phyloP scores from a whole-genome alignment of 1,284 basidiomycete species.

The Cerioporus squamosus region DNA sequence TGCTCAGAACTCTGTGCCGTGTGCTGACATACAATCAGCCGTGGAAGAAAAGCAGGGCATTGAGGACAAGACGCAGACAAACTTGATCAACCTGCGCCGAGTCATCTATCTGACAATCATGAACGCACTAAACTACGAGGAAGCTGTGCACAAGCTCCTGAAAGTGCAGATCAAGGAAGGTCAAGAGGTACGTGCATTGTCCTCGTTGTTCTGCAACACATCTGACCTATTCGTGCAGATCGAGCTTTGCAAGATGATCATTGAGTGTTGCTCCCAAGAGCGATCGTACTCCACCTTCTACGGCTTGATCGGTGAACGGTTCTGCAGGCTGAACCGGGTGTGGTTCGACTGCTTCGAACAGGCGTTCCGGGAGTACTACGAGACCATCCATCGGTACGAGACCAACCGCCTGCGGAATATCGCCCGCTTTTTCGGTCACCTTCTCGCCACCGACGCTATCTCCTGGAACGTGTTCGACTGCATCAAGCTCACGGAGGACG shows the following conservation, averaged over 20 bases:
- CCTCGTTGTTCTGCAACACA: not conserved
- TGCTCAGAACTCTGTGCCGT: not conserved
- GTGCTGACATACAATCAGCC: conserved; percentile 38
- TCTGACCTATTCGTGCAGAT: conserved; percentile 53
- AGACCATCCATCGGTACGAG: conserved; percentile 98
- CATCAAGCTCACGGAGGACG: conserved; percentile 96
- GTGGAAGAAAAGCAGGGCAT: conserved; percentile 86
- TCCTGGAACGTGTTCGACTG: conserved; percentile 88
- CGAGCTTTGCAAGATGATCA: conserved; percentile 97
- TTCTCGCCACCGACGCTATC: conserved; percentile 85
- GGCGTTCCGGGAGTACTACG: conserved; percentile 92
- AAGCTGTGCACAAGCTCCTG: conserved; percentile 97
- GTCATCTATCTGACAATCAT: conserved; percentile 98
- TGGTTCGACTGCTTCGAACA: conserved; percentile 92
- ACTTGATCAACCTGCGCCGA: conserved; percentile 92
- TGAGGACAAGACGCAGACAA: conserved; percentile 94
- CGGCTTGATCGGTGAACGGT: conserved; percentile 93
- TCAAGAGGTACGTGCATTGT: conserved; percentile 71
- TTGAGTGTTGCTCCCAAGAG: conserved; percentile 99
- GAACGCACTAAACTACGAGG: conserved; percentile 97
- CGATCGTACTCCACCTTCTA: conserved; percentile 97
- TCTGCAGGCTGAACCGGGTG: conserved; percentile 93
- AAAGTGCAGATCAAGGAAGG: conserved; percentile 93
- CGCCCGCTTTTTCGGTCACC: conserved; percentile 93
- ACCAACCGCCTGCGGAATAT: conserved; percentile 98